Base-by-base conservation (phyloP, 208 protist genomes). In the Endotrypanum monterogeii region DNA sequence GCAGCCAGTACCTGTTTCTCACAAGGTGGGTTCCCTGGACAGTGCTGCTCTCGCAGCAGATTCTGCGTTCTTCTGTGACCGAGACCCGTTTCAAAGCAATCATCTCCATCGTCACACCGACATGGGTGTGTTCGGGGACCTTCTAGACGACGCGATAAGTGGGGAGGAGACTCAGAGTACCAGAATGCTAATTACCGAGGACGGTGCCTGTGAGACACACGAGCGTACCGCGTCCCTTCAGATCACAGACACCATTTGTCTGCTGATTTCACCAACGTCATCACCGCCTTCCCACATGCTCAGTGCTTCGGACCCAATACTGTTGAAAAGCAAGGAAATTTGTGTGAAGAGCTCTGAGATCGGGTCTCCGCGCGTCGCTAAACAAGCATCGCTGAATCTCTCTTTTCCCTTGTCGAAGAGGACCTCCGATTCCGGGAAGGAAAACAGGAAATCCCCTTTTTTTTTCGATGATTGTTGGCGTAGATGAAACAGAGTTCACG, bases 381-480 rank as follows among this genome's bases (percentile, higher is more conserved):
- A 60, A 23, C 44, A 57, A 7, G 46, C 37, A 56, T 52, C 78
- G 39, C 52, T 76, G 48, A 39, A 66, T 16, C 65, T 82, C 12
- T 83, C 78, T n/a, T n/a, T n/a, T n/a, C n/a, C n/a, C n/a, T n/a
- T 6, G 50, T 61, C 23, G 67, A 83, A 61, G 78, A 83, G 78
- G 73, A 73, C 16, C 58, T 57, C 46, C 41, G 74, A 50, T 48
- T 83, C 18, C 56, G 74, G 51, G 54, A 61, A 78, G 51, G 54
- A 61, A 54, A 83, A 63, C 68, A 57, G 39, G 16, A 66, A 67
- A 37, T 83, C 73, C 67, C 67, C 78, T 20, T 78, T 78, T 71
- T 73, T 73, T 8, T 55, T 83, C 1, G 74, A 78, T 30, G 73
- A 78, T 35, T 66, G 78, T n/a, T n/a, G n/a, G n/a, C n/a, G n/a